These are phyloP conservation scores for Malania oleifera DNA, from an alignment of 164 flowering plant genomes.

Conservation along the genomic window DNA sequence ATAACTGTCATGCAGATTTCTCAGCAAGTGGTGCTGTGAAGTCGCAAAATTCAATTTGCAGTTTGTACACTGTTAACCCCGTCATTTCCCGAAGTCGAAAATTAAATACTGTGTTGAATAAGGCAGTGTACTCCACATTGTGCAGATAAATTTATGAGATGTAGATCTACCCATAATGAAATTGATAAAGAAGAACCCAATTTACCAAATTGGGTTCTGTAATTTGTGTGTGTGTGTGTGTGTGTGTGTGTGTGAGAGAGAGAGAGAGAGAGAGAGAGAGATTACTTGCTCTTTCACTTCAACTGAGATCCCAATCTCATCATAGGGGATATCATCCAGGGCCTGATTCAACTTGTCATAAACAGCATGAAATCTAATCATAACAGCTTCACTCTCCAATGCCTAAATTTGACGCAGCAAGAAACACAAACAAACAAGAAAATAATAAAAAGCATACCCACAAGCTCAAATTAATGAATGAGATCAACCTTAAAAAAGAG, in stretches of 20 bases:
- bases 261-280: neutral
- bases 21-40: no score
- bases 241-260: neutral
- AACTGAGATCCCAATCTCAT: constrained; percentile 58
- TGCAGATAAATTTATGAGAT: neutral
- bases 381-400: constrained; percentile 49
- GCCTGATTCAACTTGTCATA: constrained; percentile 47
- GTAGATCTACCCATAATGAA: constrained; percentile 1
- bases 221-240: neutral
- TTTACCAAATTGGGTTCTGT: no score
- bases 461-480: no score
- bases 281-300: constrained; percentile 75
- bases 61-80: neutral
- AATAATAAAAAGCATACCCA: no score
- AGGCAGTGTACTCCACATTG: neutral
- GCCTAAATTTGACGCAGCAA: constrained; percentile 34
- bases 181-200: no score
- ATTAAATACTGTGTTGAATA: no score
- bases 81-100: no score
- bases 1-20: no score
- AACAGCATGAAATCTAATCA: constrained; percentile 45
- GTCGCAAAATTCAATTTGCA: neutral
- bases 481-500: no score
- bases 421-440: neutral
- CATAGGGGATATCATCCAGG: constrained; percentile 47